Evolutionary conservation across 2,329 filamentous ascomycete species (phyloP).

Genomic region (Erysiphe pulchra): DNA sequence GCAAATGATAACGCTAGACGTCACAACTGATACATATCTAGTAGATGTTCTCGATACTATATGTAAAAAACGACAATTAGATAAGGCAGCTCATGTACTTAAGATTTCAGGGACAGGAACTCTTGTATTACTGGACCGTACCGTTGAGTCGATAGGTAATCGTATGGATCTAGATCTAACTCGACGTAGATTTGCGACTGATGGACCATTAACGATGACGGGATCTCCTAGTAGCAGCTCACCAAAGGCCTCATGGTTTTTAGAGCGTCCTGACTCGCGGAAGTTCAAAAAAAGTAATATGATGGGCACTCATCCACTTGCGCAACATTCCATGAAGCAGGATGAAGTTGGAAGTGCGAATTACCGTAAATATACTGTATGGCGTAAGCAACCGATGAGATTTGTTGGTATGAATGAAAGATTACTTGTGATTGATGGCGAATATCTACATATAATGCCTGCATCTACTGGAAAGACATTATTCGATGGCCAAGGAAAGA

Average conservation of each 20-base stretch:
- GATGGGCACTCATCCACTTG: constrained; percentile 38
- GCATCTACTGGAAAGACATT: constrained; percentile 37
- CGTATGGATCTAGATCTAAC: constrained; percentile 51
- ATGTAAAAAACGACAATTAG: constrained; percentile 51
- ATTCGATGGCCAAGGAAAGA: constrained; percentile 39
- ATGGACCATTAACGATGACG: constrained; percentile 41
- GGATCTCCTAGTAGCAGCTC: constrained; percentile 40
- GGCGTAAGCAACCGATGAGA: constrained; percentile 60
- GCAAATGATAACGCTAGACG: constrained; percentile 47
- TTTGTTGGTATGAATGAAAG: constrained; percentile 54
- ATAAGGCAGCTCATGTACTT: constrained; percentile 56
- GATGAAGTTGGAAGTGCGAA: constrained; percentile 30
- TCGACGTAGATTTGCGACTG: constrained; percentile 48
- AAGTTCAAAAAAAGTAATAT: constrained; percentile 27
- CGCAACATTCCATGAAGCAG: constrained; percentile 33
- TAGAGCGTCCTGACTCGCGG: constrained; percentile 17
- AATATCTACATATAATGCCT: constrained; percentile 71
- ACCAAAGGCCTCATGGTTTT: constrained; percentile 31
- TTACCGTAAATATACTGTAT: constrained; percentile 57
- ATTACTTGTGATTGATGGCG: constrained; percentile 55
- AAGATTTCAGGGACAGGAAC: constrained; percentile 52
- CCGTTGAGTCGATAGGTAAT: constrained; percentile 53
- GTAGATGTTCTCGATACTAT: constrained; percentile 58
- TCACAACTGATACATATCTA: constrained; percentile 62
- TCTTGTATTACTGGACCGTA: constrained; percentile 51